Evolutionary conservation across 306 rosid genomes (phyloP), one percentile per base, ranked within the genome.

Genomic region (Boehmeria nivea): DNA sequence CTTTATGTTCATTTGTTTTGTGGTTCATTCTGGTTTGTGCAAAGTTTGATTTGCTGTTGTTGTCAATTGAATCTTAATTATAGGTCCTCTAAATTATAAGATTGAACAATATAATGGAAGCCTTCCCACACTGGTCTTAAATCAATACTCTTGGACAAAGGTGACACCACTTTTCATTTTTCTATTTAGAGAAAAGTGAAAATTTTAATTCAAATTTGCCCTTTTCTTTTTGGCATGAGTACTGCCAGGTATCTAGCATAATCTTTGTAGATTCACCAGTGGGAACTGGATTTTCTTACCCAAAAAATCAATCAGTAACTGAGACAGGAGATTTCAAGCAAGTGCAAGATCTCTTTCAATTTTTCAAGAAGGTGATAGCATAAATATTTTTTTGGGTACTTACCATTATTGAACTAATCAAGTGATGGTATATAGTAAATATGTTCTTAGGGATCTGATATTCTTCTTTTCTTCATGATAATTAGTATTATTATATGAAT

Each of bases 141-240:
- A 62, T 50, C 80, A 72, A 23, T n/a, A 70, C n/a, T 77, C 89
- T 4, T 87, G 95, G 95, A 84, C 94, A 18, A 68, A 77, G 94
- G 95, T 81, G 36, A 13, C 28, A 12, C 3, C 12, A 4, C 0
- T 12, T 48, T 20, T 21, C 15, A 20, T 9, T 21, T 20, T 47
- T 20, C 21, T 47, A 33, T 25, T 14, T 15, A 18, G 20, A 42
- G 27, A 12, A n/a, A n/a, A n/a, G n/a, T n/a, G n/a, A n/a, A n/a
- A n/a, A n/a, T n/a, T n/a, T n/a, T n/a, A n/a, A n/a, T n/a, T n/a
- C n/a, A n/a, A n/a, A n/a, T n/a, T n/a, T n/a, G n/a, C n/a, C n/a
- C n/a, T n/a, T n/a, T n/a, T n/a, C n/a, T n/a, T n/a, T n/a, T n/a
- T n/a, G n/a, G n/a, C n/a, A n/a, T n/a, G n/a, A n/a, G n/a, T n/a